Conservation (phyloP, 345 rosid genomes). For the Salix koriyanagi region DNA sequence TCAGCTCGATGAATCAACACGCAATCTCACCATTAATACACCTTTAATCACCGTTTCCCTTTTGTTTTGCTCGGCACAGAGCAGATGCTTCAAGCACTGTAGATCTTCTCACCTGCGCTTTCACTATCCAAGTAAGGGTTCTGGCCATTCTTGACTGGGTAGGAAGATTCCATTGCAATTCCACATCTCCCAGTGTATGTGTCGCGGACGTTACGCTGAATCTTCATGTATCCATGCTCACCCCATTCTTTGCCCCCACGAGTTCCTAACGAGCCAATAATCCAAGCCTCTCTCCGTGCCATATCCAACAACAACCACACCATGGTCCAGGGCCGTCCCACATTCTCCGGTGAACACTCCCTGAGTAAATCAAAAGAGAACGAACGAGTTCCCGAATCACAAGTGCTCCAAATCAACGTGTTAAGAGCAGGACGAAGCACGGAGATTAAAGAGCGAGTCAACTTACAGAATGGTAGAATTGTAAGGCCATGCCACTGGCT, state of each 20-base stretch:
- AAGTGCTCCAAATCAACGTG: neutral
- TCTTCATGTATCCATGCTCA: conserved; percentile 21
- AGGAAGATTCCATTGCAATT: conserved; percentile 27
- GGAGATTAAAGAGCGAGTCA: neutral
- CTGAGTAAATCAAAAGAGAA: neutral
- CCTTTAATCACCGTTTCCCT: neutral
- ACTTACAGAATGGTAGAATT: conserved; percentile 18
- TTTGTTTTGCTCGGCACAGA: neutral
- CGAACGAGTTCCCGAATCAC: neutral
- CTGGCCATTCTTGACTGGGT: conserved; percentile 18
- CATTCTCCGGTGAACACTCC: conserved; percentile 28
- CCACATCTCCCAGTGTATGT: conserved; percentile 23
- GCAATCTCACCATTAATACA: neutral
- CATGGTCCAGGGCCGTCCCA: conserved; percentile 24
- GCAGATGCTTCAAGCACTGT: conserved; percentile 37
- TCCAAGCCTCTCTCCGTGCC: conserved; percentile 18
- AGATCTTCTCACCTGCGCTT: conserved; percentile 19
- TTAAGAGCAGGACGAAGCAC: neutral
- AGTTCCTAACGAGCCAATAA: conserved; percentile 25
- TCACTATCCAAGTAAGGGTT: neutral
- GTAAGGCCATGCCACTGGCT: conserved; percentile 22
- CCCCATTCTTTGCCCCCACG: conserved; percentile 28
- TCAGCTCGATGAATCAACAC: neutral
- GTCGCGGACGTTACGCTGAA: conserved; percentile 13
- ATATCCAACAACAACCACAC: conserved; percentile 20